These are phyloP conservation scores for Trichophyton rubrum DNA, from an alignment of 2,329 filamentous ascomycete species.

Conservation along the genomic window DNA sequence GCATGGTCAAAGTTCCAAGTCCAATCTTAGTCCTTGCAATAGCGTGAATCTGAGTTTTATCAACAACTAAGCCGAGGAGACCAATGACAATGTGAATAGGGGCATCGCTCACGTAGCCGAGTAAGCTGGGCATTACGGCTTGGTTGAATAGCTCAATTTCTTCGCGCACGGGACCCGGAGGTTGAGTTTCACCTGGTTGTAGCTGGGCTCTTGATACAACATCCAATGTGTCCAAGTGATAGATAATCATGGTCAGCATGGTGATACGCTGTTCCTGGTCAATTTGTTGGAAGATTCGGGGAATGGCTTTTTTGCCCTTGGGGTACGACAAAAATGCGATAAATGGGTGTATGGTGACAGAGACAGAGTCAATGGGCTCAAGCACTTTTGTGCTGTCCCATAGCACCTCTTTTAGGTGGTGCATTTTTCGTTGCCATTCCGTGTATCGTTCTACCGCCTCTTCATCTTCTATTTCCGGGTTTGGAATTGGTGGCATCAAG, in stretches of 20 bases:
- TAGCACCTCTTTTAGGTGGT: constrained; percentile 62
- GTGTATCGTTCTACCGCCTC: constrained; percentile 61
- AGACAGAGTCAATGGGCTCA: constrained; percentile 68
- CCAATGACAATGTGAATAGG: constrained; percentile 84
- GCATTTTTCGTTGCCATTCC: constrained; percentile 63
- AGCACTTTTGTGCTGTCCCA: constrained; percentile 86
- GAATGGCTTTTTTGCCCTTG: constrained; percentile 94
- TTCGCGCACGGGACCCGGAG: constrained; percentile 69
- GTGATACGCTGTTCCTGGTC: constrained; percentile 83
- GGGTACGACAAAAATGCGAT: constrained; percentile 88
- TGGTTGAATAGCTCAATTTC: constrained; percentile 84
- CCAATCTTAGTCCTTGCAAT: constrained; percentile 80
- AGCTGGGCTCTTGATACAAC: constrained; percentile 74
- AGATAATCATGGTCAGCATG: constrained; percentile 87
- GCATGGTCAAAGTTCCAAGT: constrained; percentile 79
- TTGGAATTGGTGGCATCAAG: constrained; percentile 55
- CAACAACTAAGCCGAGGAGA: constrained; percentile 70
- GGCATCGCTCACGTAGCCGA: constrained; percentile 82
- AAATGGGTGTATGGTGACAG: constrained; percentile 68
- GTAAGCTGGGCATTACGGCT: constrained; percentile 77
- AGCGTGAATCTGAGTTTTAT: constrained; percentile 68
- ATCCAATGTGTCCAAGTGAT: constrained; percentile 83
- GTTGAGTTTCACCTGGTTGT: constrained; percentile 55
- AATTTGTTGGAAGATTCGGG: constrained; percentile 86
- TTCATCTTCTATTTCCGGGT: constrained; percentile 46